These are phyloP conservation scores for Theobroma grandiflorum DNA, from an alignment of 441 rosid species.

Conservation along the genomic window DNA sequence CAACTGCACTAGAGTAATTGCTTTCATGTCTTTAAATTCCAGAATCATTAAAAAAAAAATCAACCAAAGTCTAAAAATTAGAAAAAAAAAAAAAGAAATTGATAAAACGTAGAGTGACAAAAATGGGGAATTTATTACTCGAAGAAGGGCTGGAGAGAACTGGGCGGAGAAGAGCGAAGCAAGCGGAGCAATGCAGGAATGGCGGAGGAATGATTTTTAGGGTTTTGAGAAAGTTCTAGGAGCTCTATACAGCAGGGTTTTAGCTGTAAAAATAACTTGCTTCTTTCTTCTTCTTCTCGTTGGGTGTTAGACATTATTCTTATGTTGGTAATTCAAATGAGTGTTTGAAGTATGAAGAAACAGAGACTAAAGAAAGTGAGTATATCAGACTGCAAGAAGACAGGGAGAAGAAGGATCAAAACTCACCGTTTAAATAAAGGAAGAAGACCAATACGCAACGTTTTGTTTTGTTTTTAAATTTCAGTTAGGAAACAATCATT, in stretches of 20 bases:
- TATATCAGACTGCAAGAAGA: no score
- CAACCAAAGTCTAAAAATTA: background rate
- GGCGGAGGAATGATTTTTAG: constrained; percentile 52
- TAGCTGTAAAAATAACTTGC: constrained; percentile 52
- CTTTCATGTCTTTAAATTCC: background rate
- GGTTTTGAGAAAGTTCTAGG: constrained; percentile 70
- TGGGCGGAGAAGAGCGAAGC: constrained; percentile 59
- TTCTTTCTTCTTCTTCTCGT: constrained; percentile 38
- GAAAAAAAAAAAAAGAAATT: background rate
- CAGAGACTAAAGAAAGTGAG: no score
- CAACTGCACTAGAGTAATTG: background rate
- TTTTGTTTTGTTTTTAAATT: no score
- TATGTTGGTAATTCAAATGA: no score
- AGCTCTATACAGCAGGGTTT: constrained; percentile 71
- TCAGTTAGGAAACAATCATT: no score
- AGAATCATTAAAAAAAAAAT: background rate
- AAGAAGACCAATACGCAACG: no score
- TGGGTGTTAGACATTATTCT: no score
- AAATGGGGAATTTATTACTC: constrained; percentile 49
- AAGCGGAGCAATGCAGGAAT: constrained; percentile 56
- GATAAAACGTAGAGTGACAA: background rate
- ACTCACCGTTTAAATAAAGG: no score
- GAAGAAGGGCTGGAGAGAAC: constrained; percentile 74
- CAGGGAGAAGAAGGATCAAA: no score
- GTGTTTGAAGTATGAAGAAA: no score